Base-by-base conservation (phyloP, 257 asterid genomes). In the Solanum lycopersicoides region DNA sequence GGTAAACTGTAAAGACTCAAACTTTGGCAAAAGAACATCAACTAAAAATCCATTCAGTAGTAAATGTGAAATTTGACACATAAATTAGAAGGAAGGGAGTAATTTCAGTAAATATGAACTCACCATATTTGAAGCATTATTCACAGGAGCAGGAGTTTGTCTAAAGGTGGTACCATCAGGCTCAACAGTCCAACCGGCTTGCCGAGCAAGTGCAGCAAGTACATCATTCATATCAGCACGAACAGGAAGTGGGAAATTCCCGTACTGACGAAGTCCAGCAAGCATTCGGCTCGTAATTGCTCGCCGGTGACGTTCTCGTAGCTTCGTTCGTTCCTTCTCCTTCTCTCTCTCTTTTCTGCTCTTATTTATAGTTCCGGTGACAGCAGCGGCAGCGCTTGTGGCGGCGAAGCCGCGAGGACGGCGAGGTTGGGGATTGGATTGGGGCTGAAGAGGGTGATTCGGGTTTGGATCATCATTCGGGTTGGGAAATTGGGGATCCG, bases 151-250 rank as follows among this genome's bases (percentile, higher is more conserved):
- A 50, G 90, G 89, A 73, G 91, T 85, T 20, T 91, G 98, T 73
- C 94, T 92, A 65, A 89, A 94, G 77, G 98, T 93, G 83, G 94
- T 94, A 86, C 98, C 96, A 84, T 94, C 96, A 25, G 89, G 80
- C 9, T 93, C 95, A 6, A 94, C 96, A 11, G 90, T 91, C 96
- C 96, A 94, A 34, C 98, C 98, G 3, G 98, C 94, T 86, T 93
- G 94, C 15, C 98, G 91, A 59, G 98, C 98, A 28, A 94, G 95
- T 37, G 98, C 94, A 45, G 96, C 94, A 82, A 94, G 94, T 71
- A 94, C 98, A 89, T 94, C 98, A 79, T 94, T 94, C 98, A 94
- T 94, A 88, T 94, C 98, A 37, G 98, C 96, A 39, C 98, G 93
- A 7, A 95, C 93, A 1, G 98, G 96, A 41, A 94, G 93, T 45